Evolutionary conservation across 306 rosid genomes (phyloP).

Genomic region (Rubus parviflorus): DNA sequence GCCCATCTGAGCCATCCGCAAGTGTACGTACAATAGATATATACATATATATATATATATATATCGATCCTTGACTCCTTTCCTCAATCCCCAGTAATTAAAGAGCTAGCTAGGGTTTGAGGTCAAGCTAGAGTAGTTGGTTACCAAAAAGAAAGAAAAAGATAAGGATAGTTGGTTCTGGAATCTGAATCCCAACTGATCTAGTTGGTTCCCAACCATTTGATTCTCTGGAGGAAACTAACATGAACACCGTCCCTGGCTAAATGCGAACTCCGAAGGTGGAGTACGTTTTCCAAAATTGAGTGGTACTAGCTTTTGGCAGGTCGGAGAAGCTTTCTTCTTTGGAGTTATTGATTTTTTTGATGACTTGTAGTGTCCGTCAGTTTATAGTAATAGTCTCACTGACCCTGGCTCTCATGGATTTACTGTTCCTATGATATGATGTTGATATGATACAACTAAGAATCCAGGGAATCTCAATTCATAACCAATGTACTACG

Average conservation of each 20-base stretch:
- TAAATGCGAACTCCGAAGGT: not conserved
- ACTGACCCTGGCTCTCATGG: slow-evolving; percentile 17
- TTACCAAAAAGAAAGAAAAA: not conserved
- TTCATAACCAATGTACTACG: slow-evolving; percentile 7
- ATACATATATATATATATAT: not conserved
- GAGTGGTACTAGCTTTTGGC: slow-evolving; percentile 13
- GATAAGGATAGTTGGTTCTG: not conserved
- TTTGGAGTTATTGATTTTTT: slow-evolving; percentile 28
- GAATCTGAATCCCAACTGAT: slow-evolving; percentile 1
- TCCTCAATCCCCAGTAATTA: not conserved
- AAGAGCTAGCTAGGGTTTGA: not conserved
- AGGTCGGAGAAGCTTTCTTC: slow-evolving; percentile 9
- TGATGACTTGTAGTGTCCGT: slow-evolving; percentile 30
- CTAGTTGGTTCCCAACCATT: slow-evolving; percentile 25
- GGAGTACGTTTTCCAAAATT: slow-evolving; percentile 6
- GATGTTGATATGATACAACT: not conserved
- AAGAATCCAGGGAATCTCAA: slow-evolving; percentile 15
- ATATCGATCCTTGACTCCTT: not conserved
- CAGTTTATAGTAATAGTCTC: slow-evolving; percentile 14
- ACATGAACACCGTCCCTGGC: not conserved
- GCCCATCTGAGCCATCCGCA: not conserved
- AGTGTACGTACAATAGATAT: not conserved
- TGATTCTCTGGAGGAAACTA: not conserved
- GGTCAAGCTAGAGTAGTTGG: not conserved
- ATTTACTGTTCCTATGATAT: not conserved